These are phyloP conservation scores for Helicostylum pulchrum DNA, from an alignment of 192 early-diverging fungal species.

Conservation along the genomic window DNA sequence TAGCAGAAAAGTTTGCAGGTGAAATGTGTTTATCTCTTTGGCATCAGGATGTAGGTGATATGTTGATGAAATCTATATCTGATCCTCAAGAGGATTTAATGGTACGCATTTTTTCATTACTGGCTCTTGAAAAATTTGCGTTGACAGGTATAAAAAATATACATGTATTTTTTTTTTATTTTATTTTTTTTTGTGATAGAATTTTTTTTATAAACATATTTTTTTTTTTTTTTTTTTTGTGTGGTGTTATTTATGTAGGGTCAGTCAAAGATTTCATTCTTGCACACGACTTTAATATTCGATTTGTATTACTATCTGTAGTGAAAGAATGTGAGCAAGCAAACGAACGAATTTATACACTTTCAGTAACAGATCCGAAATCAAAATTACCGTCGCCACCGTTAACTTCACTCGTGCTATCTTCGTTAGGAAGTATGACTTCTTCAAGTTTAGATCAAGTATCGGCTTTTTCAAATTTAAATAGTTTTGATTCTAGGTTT, in stretches of 20 bases:
- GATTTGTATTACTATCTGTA: slow-evolving; percentile 1
- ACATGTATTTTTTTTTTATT: not conserved
- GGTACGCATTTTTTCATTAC: slow-evolving; percentile 51
- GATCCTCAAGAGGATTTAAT: slow-evolving; percentile 33
- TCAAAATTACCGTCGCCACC: not conserved
- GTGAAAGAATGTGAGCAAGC: slow-evolving; percentile 19
- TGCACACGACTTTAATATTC: slow-evolving; percentile 9
- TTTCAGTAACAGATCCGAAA: not conserved
- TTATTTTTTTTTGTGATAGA: not conserved
- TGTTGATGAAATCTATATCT: slow-evolving; percentile 41
- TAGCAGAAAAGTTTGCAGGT: slow-evolving; percentile 53
- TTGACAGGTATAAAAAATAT: slow-evolving; percentile 44
- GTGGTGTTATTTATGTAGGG: slow-evolving; percentile 4
- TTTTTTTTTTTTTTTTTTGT: no score
- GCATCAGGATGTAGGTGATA: slow-evolving; percentile 43
- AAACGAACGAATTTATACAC: slow-evolving; percentile 3
- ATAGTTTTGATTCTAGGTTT: slow-evolving; percentile 14
- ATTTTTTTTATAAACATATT: not conserved
- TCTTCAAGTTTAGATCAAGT: not conserved
- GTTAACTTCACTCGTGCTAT: not conserved
- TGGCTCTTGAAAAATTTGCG: slow-evolving; percentile 57
- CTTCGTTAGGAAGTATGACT: not conserved
- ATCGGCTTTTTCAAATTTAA: not conserved
- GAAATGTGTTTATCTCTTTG: slow-evolving; percentile 50
- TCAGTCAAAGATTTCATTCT: slow-evolving; percentile 15